Conservation (phyloP, 768 basidiomycete species). For the Mycena alexandri region DNA sequence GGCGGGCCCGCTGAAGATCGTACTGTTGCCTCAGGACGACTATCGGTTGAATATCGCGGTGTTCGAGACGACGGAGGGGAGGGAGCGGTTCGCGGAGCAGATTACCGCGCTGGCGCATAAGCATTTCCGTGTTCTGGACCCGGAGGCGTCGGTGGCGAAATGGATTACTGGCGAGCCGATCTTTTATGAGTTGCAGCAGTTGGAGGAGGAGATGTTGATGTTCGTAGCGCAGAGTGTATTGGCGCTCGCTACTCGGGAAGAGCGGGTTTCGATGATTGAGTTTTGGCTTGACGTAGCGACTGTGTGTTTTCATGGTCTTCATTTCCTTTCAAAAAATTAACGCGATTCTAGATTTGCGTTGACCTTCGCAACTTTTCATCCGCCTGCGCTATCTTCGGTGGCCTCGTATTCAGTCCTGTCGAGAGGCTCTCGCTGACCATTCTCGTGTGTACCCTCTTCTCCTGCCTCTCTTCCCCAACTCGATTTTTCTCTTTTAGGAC, state of each 20-base stretch:
- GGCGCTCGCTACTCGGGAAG: slow-evolving; percentile 27
- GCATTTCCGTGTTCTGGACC: slow-evolving; percentile 55
- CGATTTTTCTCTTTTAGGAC: slow-evolving; percentile 31
- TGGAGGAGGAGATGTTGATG: slow-evolving; percentile 44
- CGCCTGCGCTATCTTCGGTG: slow-evolving; percentile 56
- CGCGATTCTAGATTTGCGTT: slow-evolving; percentile 55
- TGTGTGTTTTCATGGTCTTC: slow-evolving; percentile 43
- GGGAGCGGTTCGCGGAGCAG: slow-evolving; percentile 60
- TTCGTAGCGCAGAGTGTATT: slow-evolving; percentile 56
- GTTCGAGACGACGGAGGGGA: slow-evolving; percentile 53
- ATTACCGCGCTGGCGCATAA: slow-evolving; percentile 54
- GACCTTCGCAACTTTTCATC: slow-evolving; percentile 60
- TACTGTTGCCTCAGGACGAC: slow-evolving; percentile 45
- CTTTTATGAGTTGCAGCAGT: slow-evolving; percentile 44
- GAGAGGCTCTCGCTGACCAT: slow-evolving; percentile 52
- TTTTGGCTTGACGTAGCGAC: slow-evolving; percentile 62
- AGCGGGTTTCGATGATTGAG: slow-evolving; percentile 48
- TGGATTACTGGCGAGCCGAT: slow-evolving; percentile 52
- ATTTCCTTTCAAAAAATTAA: not conserved
- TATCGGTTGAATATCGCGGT: slow-evolving; percentile 45
- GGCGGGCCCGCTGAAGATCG: slow-evolving; percentile 40
- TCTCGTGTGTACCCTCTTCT: slow-evolving; percentile 43
- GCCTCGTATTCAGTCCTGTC: slow-evolving; percentile 56
- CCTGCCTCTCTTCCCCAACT: slow-evolving; percentile 1
- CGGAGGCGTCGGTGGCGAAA: slow-evolving; percentile 57